Percentiles rank a stretch among this genome's conserved stretches.
Evolutionary conservation across 306 rosid species (phyloP).

Genomic region (Vigna nakashimae): DNA sequence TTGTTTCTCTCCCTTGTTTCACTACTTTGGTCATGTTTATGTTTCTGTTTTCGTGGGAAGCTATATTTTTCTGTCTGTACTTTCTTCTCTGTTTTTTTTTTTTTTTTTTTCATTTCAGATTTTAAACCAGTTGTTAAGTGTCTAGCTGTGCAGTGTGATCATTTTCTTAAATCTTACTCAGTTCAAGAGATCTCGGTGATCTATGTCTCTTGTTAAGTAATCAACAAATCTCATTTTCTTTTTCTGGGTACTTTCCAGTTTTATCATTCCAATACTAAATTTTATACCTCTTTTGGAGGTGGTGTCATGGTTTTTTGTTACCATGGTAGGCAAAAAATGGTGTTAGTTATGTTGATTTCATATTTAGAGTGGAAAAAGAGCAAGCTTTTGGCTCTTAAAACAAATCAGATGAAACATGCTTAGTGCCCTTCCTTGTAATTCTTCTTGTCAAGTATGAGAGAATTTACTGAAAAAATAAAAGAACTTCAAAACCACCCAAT

Average conservation of each 20-base stretch:
- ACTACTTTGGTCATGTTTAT: neutral
- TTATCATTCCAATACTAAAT: neutral
- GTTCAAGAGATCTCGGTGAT: constrained; percentile 36
- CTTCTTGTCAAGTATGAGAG: constrained; percentile 23
- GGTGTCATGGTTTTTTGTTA: neutral
- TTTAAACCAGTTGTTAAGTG: constrained; percentile 14
- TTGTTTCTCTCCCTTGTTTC: constrained; percentile 23
- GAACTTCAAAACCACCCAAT: neutral
- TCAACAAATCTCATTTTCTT: neutral
- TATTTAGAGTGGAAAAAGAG: neutral
- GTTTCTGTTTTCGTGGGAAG: neutral
- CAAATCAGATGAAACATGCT: constrained; percentile 14
- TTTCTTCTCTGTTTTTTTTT: constrained; percentile 43
- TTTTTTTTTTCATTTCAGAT: neutral
- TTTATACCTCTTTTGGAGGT: neutral
- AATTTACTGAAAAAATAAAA: neutral
- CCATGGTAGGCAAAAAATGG: neutral
- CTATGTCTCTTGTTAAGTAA: constrained; percentile 20
- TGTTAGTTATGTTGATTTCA: constrained; percentile 19
- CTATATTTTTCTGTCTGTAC: constrained; percentile 40
- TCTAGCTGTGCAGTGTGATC: constrained; percentile 6
- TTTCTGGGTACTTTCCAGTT: constrained; percentile 1
- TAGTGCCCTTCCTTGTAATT: constrained; percentile 1
- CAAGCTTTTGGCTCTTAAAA: constrained; percentile 20
- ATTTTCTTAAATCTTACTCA: neutral